Evolutionary conservation across 2,329 filamentous ascomycete genomes (phyloP).

Genomic region (Microdochium paspali): DNA sequence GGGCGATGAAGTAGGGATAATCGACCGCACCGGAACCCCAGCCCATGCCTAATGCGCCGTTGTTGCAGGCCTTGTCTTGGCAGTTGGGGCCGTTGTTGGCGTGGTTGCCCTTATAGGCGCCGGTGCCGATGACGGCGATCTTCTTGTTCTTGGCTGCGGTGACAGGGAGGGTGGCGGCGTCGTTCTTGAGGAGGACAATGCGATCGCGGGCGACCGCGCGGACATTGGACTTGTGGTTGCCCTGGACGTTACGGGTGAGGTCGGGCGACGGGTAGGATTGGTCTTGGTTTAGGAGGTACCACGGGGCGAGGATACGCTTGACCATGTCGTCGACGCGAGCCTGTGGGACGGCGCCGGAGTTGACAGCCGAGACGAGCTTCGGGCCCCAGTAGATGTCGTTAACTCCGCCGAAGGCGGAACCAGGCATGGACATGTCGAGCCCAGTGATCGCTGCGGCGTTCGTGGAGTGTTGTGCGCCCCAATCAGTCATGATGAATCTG

Average conservation of each 20-base stretch:
- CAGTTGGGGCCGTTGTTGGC: constrained; percentile 50
- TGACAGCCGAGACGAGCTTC: constrained; percentile 40
- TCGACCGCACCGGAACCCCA: constrained; percentile 55
- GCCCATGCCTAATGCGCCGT: constrained; percentile 58
- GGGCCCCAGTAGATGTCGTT: constrained; percentile 45
- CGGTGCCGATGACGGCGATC: constrained; percentile 53
- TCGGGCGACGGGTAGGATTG: constrained; percentile 40
- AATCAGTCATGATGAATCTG: constrained; percentile 49
- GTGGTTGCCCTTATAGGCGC: constrained; percentile 48
- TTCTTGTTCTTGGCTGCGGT: too few species aligned
- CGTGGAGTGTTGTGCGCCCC: constrained; percentile 69
- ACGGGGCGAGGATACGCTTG: constrained; percentile 52
- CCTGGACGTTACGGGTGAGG: constrained; percentile 43
- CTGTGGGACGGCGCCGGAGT: constrained; percentile 46
- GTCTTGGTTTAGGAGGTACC: constrained; percentile 49
- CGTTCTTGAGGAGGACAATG: constrained; percentile 56
- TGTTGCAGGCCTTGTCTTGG: constrained; percentile 48
- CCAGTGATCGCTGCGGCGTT: constrained; percentile 56
- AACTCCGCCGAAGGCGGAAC: constrained; percentile 47
- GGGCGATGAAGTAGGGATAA: constrained; percentile 57
- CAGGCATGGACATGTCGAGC: constrained; percentile 77
- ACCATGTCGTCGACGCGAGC: constrained; percentile 59
- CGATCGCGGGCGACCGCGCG: constrained; percentile 44
- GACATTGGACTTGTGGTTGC: constrained; percentile 54
- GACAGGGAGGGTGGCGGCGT: constrained; percentile 43